Percentiles rank a stretch among this genome's conserved stretches.
These are phyloP conservation scores for Xylariales sp. DNA, from an alignment of 2,329 filamentous ascomycete genomes.

Conservation along the genomic window DNA sequence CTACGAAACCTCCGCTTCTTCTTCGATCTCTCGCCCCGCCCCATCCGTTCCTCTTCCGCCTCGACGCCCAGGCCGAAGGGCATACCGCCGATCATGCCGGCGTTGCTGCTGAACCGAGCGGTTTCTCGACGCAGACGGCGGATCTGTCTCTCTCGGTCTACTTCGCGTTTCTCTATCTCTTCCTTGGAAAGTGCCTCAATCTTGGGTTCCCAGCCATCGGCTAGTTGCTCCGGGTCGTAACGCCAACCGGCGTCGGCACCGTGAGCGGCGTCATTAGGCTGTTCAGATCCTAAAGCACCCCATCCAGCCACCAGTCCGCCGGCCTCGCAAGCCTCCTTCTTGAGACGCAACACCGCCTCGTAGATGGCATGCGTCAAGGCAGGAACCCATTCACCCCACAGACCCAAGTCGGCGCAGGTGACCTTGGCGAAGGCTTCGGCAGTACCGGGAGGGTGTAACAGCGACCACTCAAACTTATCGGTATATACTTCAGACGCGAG, in stretches of 20 bases:
- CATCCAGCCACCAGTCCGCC: conserved; percentile 84
- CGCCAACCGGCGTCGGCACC: conserved; percentile 90
- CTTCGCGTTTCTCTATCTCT: conserved; percentile 96
- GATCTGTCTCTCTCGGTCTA: conserved; percentile 91
- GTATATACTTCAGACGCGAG: conserved; percentile 91
- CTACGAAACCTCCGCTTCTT: conserved; percentile 94
- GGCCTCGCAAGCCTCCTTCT: conserved; percentile 96
- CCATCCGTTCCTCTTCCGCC: conserved; percentile 83
- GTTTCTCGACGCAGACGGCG: conserved; percentile 89
- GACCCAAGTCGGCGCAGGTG: conserved; percentile 90
- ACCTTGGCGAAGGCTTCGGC: conserved; percentile 92
- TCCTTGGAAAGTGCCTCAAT: conserved; percentile 88
- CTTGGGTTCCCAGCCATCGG: conserved; percentile 85
- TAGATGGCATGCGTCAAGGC: conserved; percentile 97
- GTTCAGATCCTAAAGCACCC: conserved; percentile 74
- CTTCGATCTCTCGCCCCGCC: conserved; percentile 90
- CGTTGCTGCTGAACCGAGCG: conserved; percentile 87
- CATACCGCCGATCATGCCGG: conserved; percentile 81
- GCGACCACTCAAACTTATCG: conserved; percentile 98
- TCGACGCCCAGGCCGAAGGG: conserved; percentile 68
- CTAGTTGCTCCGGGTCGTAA: conserved; percentile 91
- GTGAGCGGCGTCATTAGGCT: conserved; percentile 89
- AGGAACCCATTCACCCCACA: conserved; percentile 92
- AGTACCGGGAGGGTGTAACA: conserved; percentile 90
- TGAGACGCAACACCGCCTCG: conserved; percentile 89